Conservation (phyloP, 148 eudicot genomes). For the Heliosperma pusillum region DNA sequence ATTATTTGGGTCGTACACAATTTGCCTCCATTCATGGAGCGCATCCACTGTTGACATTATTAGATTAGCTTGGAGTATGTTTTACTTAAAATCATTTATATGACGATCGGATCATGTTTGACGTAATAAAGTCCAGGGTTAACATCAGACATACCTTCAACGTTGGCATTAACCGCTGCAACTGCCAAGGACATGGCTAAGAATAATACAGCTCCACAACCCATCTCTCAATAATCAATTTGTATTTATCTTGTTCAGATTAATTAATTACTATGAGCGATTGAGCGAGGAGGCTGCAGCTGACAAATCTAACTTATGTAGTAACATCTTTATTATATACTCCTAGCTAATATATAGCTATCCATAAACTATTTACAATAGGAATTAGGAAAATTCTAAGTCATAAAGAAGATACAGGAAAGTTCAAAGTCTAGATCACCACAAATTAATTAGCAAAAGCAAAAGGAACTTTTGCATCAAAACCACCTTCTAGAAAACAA, state of each 20-base stretch:
- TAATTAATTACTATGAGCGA: too few species aligned
- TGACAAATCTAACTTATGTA: too few species aligned
- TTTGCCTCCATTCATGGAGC: conserved; percentile 4
- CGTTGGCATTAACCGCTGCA: conserved; percentile 28
- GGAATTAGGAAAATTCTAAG: background rate
- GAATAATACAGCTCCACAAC: conserved; percentile 17
- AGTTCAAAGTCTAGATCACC: background rate
- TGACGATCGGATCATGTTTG: background rate
- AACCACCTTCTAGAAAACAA: too few species aligned
- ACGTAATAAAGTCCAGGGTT: too few species aligned
- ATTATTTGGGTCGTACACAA: conserved; percentile 17
- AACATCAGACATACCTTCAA: conserved; percentile 25
- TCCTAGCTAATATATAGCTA: too few species aligned
- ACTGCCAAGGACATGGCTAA: conserved; percentile 17
- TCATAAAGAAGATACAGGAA: background rate
- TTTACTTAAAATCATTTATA: too few species aligned
- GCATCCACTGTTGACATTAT: conserved; percentile 10
- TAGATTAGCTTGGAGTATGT: too few species aligned
- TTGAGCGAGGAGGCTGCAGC: too few species aligned
- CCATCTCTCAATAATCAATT: conserved; percentile 15
- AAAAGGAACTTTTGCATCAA: too few species aligned
- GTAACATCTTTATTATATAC: too few species aligned
- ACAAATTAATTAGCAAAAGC: too few species aligned
- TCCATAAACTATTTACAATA: too few species aligned
- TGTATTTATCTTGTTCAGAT: background rate